phyloP scores from a whole-genome alignment of 495 filamentous ascomycete genomes.

The Annulohypoxylon moriforme region DNA sequence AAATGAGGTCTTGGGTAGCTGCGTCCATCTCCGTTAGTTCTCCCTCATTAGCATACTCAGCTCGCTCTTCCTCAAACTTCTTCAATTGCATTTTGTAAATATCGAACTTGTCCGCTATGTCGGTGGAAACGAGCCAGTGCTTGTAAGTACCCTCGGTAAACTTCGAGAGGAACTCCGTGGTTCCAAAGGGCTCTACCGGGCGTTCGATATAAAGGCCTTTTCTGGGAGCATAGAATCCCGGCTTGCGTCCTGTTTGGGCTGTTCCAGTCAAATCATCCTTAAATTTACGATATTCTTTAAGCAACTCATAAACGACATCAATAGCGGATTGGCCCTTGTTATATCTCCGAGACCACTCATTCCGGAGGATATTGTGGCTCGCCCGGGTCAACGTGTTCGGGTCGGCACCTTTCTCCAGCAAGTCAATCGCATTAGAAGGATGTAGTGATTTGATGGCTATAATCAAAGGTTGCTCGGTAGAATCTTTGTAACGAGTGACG shows the following conservation, averaged over 20 bases:
- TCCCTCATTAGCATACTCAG: conserved; percentile 29
- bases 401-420: conserved; percentile 70
- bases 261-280: conserved; percentile 44
- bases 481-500: conserved; percentile 50
- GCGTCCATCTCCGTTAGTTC: conserved; percentile 63
- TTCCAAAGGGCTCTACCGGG: conserved; percentile 31
- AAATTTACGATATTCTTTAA: conserved; percentile 60
- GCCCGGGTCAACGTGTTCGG: conserved; percentile 60
- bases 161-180: conserved; percentile 55
- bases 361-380: conserved; percentile 49
- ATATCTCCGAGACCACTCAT: conserved; percentile 23
- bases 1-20: conserved; percentile 60
- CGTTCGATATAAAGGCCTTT: neutral
- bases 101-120: conserved; percentile 40
- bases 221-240: conserved; percentile 20
- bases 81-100: conserved; percentile 36
- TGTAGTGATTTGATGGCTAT: conserved; percentile 63
- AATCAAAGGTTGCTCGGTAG: conserved; percentile 68
- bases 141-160: conserved; percentile 65
- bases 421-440: conserved; percentile 62
- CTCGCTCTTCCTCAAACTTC: conserved; percentile 49
- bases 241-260: neutral
- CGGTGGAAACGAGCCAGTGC: conserved; percentile 58
- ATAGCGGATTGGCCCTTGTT: conserved; percentile 60
- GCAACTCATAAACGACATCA: conserved; percentile 64